Evolutionary conservation across 495 filamentous ascomycete genomes (phyloP), one percentile per base, ranked within the genome.

Genomic region (Aspergillus saccharolyticus): DNA sequence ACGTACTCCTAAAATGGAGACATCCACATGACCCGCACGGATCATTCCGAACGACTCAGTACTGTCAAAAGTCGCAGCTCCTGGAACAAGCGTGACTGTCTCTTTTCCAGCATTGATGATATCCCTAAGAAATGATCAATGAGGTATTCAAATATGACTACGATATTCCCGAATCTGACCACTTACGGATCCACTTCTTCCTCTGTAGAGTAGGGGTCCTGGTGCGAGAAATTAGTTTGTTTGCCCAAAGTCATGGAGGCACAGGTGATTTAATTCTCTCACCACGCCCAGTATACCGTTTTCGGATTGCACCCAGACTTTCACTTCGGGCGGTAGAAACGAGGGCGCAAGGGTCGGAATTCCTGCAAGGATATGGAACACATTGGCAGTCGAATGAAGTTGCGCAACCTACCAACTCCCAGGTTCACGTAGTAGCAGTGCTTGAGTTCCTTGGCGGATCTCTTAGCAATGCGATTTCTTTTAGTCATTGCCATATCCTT

Each of bases 1-100:
- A 63, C 73, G n/a, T 58, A 74, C 74, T 8, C 91, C 91, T 9
- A 96, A 75, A 54, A 96, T 93, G 12, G 91, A 94, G 28, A 96
- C 78, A 75, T 96, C 86, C 55, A 96, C 89, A 44, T 90, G 83
- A 4, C 91, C 91, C 61, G 84, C 85, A 25, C 91, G 80, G 61
- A 96, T 96, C 91, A 96, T 96, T 56, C 90, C 91, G 63, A 96
- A 96, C 58, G 85, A 89, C 76, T 96, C 91, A 57, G 90, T 86
- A 62, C 82, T 87, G 54, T 91, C 90, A 55, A 96, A 96, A 5
- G 87, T 87, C 4, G 88, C 75, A 0, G 91, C 90, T 16, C 91
- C 91, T 0, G 86, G 83, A 18, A 87, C 78, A 4, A 96, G 77
- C 0, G 91, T 96, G 0, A 96, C 90, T 1, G 91, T 96, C 68